Conservation (phyloP, 306 rosid species). For the Quercus agrifolia region DNA sequence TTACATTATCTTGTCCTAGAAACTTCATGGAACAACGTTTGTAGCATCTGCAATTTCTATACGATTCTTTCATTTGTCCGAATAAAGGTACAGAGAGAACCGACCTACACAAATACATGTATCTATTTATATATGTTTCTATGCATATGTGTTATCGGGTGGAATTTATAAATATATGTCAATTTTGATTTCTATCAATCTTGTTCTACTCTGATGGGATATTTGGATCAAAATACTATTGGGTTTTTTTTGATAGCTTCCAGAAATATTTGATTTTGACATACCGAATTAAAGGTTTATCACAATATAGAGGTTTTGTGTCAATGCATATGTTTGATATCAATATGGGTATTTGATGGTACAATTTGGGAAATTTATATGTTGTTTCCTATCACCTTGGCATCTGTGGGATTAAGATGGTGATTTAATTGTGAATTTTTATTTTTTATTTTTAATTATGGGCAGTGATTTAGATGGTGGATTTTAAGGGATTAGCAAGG, state of each 20-base stretch:
- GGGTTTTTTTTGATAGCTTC: background rate
- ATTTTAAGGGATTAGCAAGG: constrained; percentile 20
- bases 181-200: background rate
- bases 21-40: background rate
- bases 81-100: background rate
- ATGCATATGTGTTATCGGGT: background rate
- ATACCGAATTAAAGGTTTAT: background rate
- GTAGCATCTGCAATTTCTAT: background rate
- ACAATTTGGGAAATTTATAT: background rate
- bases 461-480: constrained; percentile 21
- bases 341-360: background rate
- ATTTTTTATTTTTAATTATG: constrained; percentile 11
- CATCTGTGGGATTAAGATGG: too few species aligned
- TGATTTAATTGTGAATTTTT: constrained; percentile 1
- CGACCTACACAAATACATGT: background rate
- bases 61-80: background rate
- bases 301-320: background rate
- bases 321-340: background rate
- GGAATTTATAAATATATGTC: background rate
- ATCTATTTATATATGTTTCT: background rate
- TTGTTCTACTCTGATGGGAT: background rate
- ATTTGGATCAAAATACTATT: background rate
- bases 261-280: background rate
- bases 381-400: background rate
- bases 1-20: background rate